Conservation (phyloP, 2,329 filamentous ascomycete species). For the Exserohilum rostratum region DNA sequence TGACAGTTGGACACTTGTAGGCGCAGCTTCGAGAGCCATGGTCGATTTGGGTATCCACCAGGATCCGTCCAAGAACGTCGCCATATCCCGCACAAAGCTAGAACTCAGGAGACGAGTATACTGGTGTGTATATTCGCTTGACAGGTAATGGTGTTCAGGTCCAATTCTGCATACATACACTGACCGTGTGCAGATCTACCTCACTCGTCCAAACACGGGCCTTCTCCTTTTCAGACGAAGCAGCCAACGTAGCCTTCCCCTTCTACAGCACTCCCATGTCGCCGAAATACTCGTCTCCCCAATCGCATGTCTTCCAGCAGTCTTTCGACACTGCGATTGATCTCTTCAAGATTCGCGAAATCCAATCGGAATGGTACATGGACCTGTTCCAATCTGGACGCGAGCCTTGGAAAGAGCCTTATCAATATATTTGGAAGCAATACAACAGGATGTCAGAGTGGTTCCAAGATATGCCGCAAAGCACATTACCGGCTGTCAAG, state of each 20-base stretch:
- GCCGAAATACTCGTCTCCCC: conserved; percentile 53
- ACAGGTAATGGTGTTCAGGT: conserved; percentile 63
- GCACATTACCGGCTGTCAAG: conserved; percentile 68
- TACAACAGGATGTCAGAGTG: conserved; percentile 80
- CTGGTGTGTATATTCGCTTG: conserved; percentile 87
- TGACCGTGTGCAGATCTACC: conserved; percentile 66
- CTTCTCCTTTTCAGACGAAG: conserved; percentile 93
- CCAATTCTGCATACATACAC: background rate
- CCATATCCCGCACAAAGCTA: conserved; percentile 70
- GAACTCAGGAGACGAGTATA: conserved; percentile 84
- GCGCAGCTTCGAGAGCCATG: conserved; percentile 84
- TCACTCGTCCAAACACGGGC: conserved; percentile 86
- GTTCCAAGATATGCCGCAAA: conserved; percentile 75
- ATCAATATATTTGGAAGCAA: conserved; percentile 75
- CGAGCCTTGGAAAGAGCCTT: conserved; percentile 69
- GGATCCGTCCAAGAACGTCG: conserved; percentile 76
- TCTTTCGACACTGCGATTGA: conserved; percentile 74
- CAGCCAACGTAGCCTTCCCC: conserved; percentile 80
- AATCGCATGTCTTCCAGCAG: conserved; percentile 60
- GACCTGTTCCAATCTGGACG: conserved; percentile 81
- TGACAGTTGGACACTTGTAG: conserved; percentile 91
- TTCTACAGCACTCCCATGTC: conserved; percentile 49
- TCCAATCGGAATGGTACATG: conserved; percentile 90
- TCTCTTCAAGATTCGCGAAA: conserved; percentile 80
- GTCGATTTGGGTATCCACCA: conserved; percentile 93